Conservation (phyloP, 495 filamentous ascomycete species). For the Hypoxylon intermedium region DNA sequence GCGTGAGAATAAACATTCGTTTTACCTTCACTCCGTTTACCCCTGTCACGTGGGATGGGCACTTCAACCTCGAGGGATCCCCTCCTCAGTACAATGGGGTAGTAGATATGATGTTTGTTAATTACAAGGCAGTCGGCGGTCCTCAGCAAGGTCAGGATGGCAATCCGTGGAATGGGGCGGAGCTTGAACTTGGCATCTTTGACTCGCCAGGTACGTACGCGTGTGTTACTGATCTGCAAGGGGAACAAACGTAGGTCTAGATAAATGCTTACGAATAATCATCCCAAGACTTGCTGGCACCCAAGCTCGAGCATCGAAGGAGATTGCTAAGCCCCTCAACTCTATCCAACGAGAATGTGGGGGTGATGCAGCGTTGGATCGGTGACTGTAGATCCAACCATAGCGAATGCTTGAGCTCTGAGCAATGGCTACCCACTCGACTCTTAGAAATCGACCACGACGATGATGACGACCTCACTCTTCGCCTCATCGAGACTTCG, state of each 20-base stretch:
- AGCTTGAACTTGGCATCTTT: neutral
- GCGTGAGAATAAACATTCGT: neutral
- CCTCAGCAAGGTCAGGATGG: neutral
- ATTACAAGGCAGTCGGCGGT: neutral
- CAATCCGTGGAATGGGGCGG: neutral
- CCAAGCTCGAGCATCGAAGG: neutral
- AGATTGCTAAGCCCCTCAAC: neutral
- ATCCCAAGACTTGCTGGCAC: neutral
- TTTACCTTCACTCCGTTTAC: neutral
- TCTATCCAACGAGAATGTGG: constrained; percentile 11
- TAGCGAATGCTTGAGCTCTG: neutral
- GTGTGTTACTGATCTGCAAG: neutral
- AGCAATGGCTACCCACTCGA: constrained; percentile 8
- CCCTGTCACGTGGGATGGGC: neutral
- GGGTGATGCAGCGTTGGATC: constrained; percentile 18
- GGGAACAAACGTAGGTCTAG: neutral
- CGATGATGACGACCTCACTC: neutral
- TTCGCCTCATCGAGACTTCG: constrained; percentile 12
- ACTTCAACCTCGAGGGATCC: neutral
- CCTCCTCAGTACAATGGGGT: neutral
- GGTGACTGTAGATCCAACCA: constrained; percentile 13
- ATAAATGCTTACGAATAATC: neutral
- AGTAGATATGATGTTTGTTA: neutral
- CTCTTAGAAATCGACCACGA: constrained; percentile 7
- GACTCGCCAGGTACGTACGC: neutral